Percentiles rank a stretch among this genome's conserved stretches.
These are phyloP conservation scores for Cyphellophora attinorum DNA, from an alignment of 2,329 filamentous ascomycete species.

Conservation along the genomic window DNA sequence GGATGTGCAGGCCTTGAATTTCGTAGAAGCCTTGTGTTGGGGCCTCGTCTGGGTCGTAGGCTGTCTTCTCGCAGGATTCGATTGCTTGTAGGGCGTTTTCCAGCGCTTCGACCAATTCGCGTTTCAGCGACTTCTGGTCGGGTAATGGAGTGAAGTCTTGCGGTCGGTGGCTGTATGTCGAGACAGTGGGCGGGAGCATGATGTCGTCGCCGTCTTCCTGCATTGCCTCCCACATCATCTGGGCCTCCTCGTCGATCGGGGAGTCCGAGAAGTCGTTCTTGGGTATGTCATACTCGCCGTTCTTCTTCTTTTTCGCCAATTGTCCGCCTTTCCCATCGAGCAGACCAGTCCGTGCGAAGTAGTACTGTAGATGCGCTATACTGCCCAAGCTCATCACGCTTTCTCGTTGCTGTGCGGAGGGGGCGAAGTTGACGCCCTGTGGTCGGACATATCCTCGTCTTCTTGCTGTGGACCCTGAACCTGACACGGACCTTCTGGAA, in stretches of 20 bases:
- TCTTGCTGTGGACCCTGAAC: constrained; percentile 23
- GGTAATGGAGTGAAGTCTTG: constrained; percentile 77
- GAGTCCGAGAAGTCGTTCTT: constrained; percentile 38
- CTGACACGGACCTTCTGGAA: constrained; percentile 29
- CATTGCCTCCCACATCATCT: constrained; percentile 31
- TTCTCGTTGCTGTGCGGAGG: constrained; percentile 79
- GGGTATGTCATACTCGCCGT: constrained; percentile 30
- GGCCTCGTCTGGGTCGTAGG: constrained; percentile 30
- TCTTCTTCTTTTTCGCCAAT: constrained; percentile 59
- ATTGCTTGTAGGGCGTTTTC: constrained; percentile 60
- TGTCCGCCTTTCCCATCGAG: constrained; percentile 89
- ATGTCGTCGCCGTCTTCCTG: constrained; percentile 58
- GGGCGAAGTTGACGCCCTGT: constrained; percentile 78
- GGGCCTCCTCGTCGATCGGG: constrained; percentile 43
- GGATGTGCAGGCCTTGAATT: constrained; percentile 80
- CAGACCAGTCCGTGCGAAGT: constrained; percentile 89
- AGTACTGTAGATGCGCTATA: constrained; percentile 95
- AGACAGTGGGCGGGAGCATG: constrained; percentile 93
- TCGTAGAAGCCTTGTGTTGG: constrained; percentile 64
- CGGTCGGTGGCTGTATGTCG: constrained; percentile 82
- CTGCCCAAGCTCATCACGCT: constrained; percentile 94
- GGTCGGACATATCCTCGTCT: constrained; percentile 81
- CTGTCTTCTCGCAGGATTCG: constrained; percentile 25
- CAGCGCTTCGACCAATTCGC: constrained; percentile 58
- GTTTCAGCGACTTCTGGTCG: constrained; percentile 67